Evolutionary conservation across 2,329 filamentous ascomycete species (phyloP), one percentile per base, ranked within the genome.

Genomic region (Sporothrix humicola): DNA sequence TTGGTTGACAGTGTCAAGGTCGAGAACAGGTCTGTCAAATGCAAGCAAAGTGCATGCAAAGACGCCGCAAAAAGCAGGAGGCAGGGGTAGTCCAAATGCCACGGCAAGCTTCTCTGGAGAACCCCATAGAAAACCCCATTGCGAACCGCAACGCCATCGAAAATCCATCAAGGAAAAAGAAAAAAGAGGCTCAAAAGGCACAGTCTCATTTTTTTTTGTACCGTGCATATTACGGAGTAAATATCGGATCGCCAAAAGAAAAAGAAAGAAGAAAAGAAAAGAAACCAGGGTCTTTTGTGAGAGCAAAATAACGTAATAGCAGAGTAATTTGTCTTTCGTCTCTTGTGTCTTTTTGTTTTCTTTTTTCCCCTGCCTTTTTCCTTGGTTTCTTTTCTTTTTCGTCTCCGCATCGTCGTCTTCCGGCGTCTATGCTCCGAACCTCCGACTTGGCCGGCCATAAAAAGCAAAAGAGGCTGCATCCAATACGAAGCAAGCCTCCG

Each of bases 1-100:
- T 48, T 48, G 10, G 46, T n/a, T n/a, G 52, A 12, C 20, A 56
- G 13, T 9, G 15, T 12, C 52, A 56, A 15, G 6, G 50, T 20
- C n/a, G 15, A 17, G 46, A 54, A 7, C 17, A 26, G 17, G 13
- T 52, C 15, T 52, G 48, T 15, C 15, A n/a, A 52, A 52, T 15
- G 6, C 2, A 52, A 7, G 13, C 48, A 52, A 15, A 8, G n/a
- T 10, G 26, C 52, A 37, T 12, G 8, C 52, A 26, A 10, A 56
- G 52, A 56, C 59, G 59, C 59, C 59, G 17, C 42, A 46, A 63
- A 63, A 63, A 63, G 37, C 15, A 46, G 37, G 31, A 46, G 31
- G 37, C 37, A 46, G 37, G 17, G 37, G 37, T 37, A 42, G 59
- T 23, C n/a, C 3, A 59, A 61, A 46, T 3, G 42, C 15, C 37